Evolutionary conservation across 1,139 yeast genomes (phyloP).

Genomic region (Taphrina pruni): DNA sequence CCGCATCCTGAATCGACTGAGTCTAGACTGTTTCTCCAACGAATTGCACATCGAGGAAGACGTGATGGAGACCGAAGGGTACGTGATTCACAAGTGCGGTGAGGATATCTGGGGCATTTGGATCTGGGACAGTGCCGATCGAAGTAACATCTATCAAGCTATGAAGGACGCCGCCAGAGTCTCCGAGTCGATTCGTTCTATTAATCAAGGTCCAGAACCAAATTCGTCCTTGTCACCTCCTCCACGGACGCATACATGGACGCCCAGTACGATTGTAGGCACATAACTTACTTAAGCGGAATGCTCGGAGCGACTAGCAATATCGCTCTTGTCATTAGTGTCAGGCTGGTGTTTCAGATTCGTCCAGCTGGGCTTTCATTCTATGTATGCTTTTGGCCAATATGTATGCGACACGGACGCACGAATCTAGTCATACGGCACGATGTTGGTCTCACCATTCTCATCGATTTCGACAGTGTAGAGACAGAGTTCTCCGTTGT

Average conservation of each 20-base stretch:
- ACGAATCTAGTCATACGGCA: not conserved
- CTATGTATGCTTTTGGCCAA: not conserved
- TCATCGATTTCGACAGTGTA: not conserved
- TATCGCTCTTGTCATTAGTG: too few species aligned
- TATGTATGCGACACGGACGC: not conserved
- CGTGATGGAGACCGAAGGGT: constrained; percentile 40
- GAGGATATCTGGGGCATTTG: constrained; percentile 40
- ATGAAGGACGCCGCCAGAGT: constrained; percentile 26
- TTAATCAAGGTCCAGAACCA: not conserved
- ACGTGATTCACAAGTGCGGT: constrained; percentile 31
- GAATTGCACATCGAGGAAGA: constrained; percentile 15
- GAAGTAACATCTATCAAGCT: constrained; percentile 23
- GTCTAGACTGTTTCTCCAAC: constrained; percentile 37
- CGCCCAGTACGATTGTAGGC: constrained; percentile 14
- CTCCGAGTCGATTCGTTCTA: not conserved
- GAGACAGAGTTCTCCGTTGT: not conserved
- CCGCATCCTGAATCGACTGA: constrained; percentile 29
- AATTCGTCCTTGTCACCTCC: constrained; percentile 3
- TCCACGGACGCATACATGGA: constrained; percentile 17
- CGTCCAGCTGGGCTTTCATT: not conserved
- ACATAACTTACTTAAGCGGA: not conserved
- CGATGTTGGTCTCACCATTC: constrained; percentile 1
- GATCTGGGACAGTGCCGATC: constrained; percentile 39
- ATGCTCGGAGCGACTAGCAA: too few species aligned
- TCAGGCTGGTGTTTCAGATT: too few species aligned